phyloP scores from a whole-genome alignment of 108 stramenopile species.

The Cyclotella kingstonii region DNA sequence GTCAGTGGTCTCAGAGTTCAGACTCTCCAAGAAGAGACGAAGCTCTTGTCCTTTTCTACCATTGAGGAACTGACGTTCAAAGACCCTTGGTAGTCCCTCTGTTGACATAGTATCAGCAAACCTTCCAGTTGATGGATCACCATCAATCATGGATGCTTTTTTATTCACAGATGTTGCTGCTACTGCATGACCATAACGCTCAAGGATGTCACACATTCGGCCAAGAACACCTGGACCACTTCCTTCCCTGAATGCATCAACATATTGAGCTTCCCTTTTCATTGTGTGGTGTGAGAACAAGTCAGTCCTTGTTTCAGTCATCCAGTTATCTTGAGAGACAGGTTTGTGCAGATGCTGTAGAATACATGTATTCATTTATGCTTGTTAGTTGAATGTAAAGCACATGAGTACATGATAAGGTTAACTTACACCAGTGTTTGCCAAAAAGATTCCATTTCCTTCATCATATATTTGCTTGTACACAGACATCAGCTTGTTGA shows the following conservation, averaged over 20 bases:
- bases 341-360: slow-evolving; percentile 38
- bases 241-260: slow-evolving; percentile 42
- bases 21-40: slow-evolving; percentile 11
- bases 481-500: slow-evolving; percentile 23
- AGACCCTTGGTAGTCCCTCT: slow-evolving; percentile 11
- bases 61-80: slow-evolving; percentile 10
- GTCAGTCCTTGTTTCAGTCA: slow-evolving; percentile 39
- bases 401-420: no score
- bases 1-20: slow-evolving; percentile 20
- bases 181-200: slow-evolving; percentile 25
- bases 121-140: slow-evolving; percentile 30
- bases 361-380: background rate
- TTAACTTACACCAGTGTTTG: slow-evolving; percentile 37
- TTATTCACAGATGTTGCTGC: slow-evolving; percentile 30
- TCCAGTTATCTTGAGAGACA: slow-evolving; percentile 30
- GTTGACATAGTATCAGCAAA: slow-evolving; percentile 31
- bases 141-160: slow-evolving; percentile 32
- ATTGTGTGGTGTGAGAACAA: slow-evolving; percentile 36
- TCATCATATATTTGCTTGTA: slow-evolving; percentile 31
- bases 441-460: slow-evolving; percentile 38
- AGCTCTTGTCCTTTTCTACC: background rate
- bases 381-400: background rate
- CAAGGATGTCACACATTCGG: slow-evolving; percentile 42
- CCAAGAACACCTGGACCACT: slow-evolving; percentile 47
- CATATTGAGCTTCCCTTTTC: slow-evolving; percentile 27